phyloP scores from a whole-genome alignment of 2,329 filamentous ascomycete genomes.

The Ilyonectria destructans region DNA sequence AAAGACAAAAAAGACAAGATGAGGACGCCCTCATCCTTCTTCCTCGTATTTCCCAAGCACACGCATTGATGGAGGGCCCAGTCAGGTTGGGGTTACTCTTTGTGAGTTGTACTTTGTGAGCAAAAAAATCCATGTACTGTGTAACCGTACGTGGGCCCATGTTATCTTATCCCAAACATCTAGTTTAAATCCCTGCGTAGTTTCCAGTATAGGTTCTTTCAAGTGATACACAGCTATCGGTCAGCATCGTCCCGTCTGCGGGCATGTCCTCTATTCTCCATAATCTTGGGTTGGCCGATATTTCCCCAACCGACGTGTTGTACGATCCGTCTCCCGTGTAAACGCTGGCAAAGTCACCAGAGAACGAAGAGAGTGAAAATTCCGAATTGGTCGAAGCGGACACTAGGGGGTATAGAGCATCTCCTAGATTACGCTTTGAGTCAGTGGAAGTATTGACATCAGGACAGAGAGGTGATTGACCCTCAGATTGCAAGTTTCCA shows the following conservation, averaged over 20 bases:
- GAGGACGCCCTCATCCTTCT: constrained; percentile 21
- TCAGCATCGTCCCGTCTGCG: neutral
- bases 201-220: neutral
- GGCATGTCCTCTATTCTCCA: neutral
- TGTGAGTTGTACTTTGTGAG: neutral
- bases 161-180: too few species aligned
- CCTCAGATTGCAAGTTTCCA: neutral
- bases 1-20: constrained; percentile 15
- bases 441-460: neutral
- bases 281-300: neutral
- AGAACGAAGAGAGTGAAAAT: neutral
- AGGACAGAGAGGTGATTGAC: too few species aligned
- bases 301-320: neutral
- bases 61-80: neutral
- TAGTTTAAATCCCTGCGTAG: neutral
- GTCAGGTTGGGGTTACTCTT: neutral
- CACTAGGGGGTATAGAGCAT: neutral
- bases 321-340: neutral
- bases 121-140: neutral
- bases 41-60: neutral
- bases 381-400: neutral
- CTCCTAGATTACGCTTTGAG: neutral
- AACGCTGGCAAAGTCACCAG: constrained; percentile 3
- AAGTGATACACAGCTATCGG: neutral
- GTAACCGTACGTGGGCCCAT: neutral